Base-by-base conservation (phyloP, 1,284 basidiomycete genomes). In the Ceratobasidium sp. region DNA sequence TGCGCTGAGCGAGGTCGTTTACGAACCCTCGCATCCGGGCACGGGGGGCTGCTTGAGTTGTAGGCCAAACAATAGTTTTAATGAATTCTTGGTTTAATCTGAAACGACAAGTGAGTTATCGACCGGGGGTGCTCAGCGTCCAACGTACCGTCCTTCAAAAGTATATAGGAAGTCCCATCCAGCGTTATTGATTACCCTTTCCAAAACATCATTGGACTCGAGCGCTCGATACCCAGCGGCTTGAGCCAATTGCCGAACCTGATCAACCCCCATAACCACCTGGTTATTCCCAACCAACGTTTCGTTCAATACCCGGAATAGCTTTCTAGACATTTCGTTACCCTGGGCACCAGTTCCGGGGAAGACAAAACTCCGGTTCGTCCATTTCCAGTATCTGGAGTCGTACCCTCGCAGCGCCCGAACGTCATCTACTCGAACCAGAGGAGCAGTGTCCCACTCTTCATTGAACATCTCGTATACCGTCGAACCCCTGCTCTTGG, bases 1-100 rank as follows among this genome's bases (percentile, higher is more conserved):
- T 76, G 61, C 82, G 74, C 16, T 76, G 11, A 48, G 76, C 71
- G 27, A 80, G 85, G 63, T 85, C 84, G 37, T 86, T 83, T 49
- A 79, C 77, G 14, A 84, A 77, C 1, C 85, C 83, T 8, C 81
- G 81, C 69, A 85, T 77, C 4, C 65, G 74, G 56, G 79, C 66
- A 46, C 79, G 80, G 7, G 80, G 81, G 19, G 78, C 81, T 58
- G 81, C 82, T 76, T 84, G 80, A 19, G 76, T 77, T 0, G 80
- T 77, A 0, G 84, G 83, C 2, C 78, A 76, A 4, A 80, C 78
- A 4, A 86, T 81, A 31, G 82, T 80, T 76, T 86, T 85, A 31
- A 81, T 80, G 63, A 79, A 80, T 4, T 84, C 85, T 76, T 77
- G 68, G 19, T 82, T 81, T 11, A 78, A 78, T 29, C 85, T 56